Evolutionary conservation across 371 early-diverging fungal species (phyloP).

Genomic region (Mucor plumbeus): DNA sequence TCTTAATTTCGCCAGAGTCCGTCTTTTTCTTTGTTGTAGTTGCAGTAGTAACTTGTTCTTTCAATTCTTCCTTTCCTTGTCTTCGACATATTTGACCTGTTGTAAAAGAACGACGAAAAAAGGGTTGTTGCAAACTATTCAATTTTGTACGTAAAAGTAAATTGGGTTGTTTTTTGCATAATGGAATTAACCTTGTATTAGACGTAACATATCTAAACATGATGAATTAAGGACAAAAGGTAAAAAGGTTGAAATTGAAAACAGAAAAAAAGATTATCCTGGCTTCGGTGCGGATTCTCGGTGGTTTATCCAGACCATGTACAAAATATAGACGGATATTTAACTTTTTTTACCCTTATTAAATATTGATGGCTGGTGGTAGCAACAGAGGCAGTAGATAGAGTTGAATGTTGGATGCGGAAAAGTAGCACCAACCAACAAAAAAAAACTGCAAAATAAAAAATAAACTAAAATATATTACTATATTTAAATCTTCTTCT

Average conservation of each 20-base stretch:
- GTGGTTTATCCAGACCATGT: constrained; percentile 1
- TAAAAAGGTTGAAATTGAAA: not conserved
- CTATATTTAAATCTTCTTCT: too few species aligned
- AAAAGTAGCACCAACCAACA: too few species aligned
- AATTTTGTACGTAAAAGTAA: not conserved
- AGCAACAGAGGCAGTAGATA: too few species aligned
- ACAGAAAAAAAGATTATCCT: not conserved
- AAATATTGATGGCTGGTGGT: too few species aligned
- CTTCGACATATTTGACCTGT: not conserved
- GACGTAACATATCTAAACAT: not conserved
- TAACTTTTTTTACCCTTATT: not conserved
- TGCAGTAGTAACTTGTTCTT: not conserved
- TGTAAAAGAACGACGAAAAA: not conserved
- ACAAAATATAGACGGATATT: not conserved
- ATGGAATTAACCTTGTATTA: not conserved
- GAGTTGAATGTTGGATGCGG: too few species aligned
- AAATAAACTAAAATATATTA: too few species aligned
- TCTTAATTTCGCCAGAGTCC: constrained; percentile 35
- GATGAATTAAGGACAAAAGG: not conserved
- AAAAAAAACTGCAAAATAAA: too few species aligned
- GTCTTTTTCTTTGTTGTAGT: constrained; percentile 8
- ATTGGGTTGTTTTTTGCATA: not conserved
- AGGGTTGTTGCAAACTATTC: not conserved
- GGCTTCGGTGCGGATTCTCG: not conserved
- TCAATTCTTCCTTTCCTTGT: not conserved